Conservation (phyloP, 441 rosid genomes). For the Breynia disticha region DNA sequence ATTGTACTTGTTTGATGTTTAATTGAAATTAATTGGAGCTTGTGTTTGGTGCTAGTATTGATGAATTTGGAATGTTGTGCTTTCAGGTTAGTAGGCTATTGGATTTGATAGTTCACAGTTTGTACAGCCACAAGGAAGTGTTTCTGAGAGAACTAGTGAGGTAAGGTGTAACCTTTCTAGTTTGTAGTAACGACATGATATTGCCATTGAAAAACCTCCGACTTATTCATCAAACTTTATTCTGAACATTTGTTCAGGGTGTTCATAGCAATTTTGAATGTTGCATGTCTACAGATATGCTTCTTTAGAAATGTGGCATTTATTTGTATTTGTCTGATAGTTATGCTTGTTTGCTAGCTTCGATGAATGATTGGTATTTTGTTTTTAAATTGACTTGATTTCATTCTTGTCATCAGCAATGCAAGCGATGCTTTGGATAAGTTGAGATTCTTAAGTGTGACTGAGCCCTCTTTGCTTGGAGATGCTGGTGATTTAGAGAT, state of each 20-base stretch:
- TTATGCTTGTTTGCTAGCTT: too few species aligned
- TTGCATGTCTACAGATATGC: too few species aligned
- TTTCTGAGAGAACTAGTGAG: slow-evolving; percentile 95
- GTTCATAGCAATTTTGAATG: too few species aligned
- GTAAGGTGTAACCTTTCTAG: slow-evolving; percentile 29
- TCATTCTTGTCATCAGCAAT: slow-evolving; percentile 44
- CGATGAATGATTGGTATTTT: not conserved
- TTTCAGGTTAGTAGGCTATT: slow-evolving; percentile 81
- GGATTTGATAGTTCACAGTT: slow-evolving; percentile 97
- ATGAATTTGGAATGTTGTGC: not conserved
- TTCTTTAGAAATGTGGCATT: too few species aligned
- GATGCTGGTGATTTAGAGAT: slow-evolving; percentile 88
- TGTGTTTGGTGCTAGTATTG: not conserved
- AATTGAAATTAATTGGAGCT: not conserved
- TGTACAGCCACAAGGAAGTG: slow-evolving; percentile 97
- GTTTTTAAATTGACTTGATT: not conserved
- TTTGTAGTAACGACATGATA: not conserved
- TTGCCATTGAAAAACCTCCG: too few species aligned
- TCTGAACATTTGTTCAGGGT: too few species aligned
- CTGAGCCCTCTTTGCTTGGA: slow-evolving; percentile 85
- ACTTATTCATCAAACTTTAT: too few species aligned
- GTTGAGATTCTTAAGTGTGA: slow-evolving; percentile 87
- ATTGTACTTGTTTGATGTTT: not conserved
- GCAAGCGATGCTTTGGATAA: slow-evolving; percentile 99
- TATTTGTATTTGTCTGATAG: too few species aligned